A percentile compares a stretch with the other conserved stretches of the same genome.
phyloP scores from a whole-genome alignment of 1,139 yeast species.

The Lodderomyces margitis region DNA sequence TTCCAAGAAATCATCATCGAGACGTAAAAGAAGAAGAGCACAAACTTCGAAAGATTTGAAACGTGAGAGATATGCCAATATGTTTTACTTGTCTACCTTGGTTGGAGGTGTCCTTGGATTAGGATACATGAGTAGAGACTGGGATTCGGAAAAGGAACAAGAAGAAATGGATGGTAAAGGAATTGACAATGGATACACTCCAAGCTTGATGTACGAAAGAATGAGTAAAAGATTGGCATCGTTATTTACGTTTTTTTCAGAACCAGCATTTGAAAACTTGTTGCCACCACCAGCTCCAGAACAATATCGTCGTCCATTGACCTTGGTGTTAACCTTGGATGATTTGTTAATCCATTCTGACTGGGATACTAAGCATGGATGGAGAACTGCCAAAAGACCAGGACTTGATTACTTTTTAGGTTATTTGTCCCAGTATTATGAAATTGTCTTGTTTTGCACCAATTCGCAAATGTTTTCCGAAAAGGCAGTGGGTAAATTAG shows the following conservation, averaged over 20 bases:
- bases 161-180: slow-evolving; percentile 47
- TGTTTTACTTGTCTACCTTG: slow-evolving; percentile 64
- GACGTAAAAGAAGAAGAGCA: slow-evolving; percentile 50
- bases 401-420: slow-evolving; percentile 96
- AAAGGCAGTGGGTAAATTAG: slow-evolving; percentile 80
- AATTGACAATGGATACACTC: slow-evolving; percentile 67
- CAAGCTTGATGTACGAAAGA: slow-evolving; percentile 64
- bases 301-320: slow-evolving; percentile 89
- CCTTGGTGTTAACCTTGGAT: slow-evolving; percentile 84
- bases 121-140: slow-evolving; percentile 78
- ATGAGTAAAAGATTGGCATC: slow-evolving; percentile 69
- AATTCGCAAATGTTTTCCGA: slow-evolving; percentile 87
- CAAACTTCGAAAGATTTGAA: slow-evolving; percentile 61
- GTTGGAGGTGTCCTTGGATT: slow-evolving; percentile 62
- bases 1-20: slow-evolving; percentile 2
- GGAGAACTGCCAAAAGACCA: slow-evolving; percentile 99
- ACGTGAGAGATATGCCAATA: slow-evolving; percentile 63
- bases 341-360: slow-evolving; percentile 87
- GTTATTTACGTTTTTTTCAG: slow-evolving; percentile 81
- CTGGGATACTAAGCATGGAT: slow-evolving; percentile 90
- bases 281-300: slow-evolving; percentile 87
- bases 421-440: slow-evolving; percentile 92
- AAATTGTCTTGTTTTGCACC: slow-evolving; percentile 85
- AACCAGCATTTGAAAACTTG: slow-evolving; percentile 89
- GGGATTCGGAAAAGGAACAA: slow-evolving; percentile 79